Percentiles rank a stretch among this genome's conserved stretches.
These are phyloP conservation scores for Xylaria longipes DNA, from an alignment of 495 filamentous ascomycete genomes.

Conservation along the genomic window DNA sequence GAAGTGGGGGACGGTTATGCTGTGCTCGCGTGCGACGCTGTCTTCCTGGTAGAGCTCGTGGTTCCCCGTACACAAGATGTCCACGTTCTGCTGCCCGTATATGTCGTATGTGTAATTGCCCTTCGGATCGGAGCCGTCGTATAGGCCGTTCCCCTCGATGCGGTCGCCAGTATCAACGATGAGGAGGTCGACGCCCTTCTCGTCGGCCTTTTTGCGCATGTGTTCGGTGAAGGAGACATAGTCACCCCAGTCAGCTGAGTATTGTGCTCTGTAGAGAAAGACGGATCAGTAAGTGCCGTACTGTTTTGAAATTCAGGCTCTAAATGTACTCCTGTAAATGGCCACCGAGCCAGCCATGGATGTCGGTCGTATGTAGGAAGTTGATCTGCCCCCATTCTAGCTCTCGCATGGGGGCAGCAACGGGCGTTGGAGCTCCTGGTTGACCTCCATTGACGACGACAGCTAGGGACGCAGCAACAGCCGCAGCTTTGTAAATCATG, in stretches of 20 bases:
- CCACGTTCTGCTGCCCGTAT: slow-evolving; percentile 78
- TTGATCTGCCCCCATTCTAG: slow-evolving; percentile 92
- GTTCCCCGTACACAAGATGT: slow-evolving; percentile 88
- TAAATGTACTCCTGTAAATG: slow-evolving; percentile 81
- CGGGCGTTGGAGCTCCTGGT: slow-evolving; percentile 78
- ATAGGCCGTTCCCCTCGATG: slow-evolving; percentile 95
- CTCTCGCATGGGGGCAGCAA: slow-evolving; percentile 79
- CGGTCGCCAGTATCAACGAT: slow-evolving; percentile 94
- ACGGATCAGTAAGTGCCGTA: neutral
- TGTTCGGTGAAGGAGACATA: slow-evolving; percentile 92
- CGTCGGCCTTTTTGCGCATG: slow-evolving; percentile 78
- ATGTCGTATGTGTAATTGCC: slow-evolving; percentile 89
- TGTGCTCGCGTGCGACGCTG: slow-evolving; percentile 78
- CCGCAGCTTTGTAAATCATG: slow-evolving; percentile 34
- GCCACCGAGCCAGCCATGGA: slow-evolving; percentile 93
- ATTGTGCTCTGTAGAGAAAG: slow-evolving; percentile 67
- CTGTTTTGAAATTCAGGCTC: neutral
- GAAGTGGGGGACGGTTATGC: slow-evolving; percentile 79
- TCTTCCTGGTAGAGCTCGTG: slow-evolving; percentile 89
- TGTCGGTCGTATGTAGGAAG: slow-evolving; percentile 93
- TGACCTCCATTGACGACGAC: slow-evolving; percentile 64
- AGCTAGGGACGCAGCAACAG: slow-evolving; percentile 40
- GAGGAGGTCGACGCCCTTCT: slow-evolving; percentile 78
- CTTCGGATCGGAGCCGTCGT: slow-evolving; percentile 86
- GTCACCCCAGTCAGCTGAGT: slow-evolving; percentile 96